phyloP scores from a whole-genome alignment of 164 flowering plant species.

The Liriodendron chinense region DNA sequence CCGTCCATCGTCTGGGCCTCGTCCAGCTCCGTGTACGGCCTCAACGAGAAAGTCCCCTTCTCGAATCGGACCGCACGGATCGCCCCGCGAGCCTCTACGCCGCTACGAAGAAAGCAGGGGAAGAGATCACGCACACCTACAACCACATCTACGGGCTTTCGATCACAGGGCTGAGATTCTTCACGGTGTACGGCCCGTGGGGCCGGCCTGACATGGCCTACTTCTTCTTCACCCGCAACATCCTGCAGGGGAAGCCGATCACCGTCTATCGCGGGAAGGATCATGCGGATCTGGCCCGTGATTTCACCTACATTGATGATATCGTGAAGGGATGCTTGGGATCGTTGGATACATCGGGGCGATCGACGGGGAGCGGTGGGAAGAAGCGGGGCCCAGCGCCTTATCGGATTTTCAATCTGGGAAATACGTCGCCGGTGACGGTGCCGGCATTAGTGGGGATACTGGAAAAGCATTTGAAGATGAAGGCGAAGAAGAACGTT shows the following conservation, averaged over 20 bases:
- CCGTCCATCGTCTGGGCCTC: conserved; percentile 26
- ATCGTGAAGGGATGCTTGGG: conserved; percentile 22
- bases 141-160: conserved; percentile 24
- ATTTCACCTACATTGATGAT: conserved; percentile 22
- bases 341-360: conserved; percentile 18
- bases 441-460: conserved; percentile 19
- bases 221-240: conserved; percentile 22
- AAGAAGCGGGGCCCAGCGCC: conserved; percentile 21
- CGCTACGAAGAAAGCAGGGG: conserved; percentile 24
- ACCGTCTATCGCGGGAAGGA: conserved; percentile 17
- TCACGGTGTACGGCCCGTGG: conserved; percentile 28
- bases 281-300: conserved; percentile 18
- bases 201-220: conserved; percentile 26
- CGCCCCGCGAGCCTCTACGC: conserved; percentile 21
- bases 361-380: conserved; percentile 21
- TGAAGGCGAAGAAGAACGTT: conserved; percentile 22
- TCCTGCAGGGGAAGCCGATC: conserved; percentile 22
- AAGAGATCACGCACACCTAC: conserved; percentile 26
- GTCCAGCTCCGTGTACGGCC: conserved; percentile 25
- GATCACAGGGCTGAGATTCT: conserved; percentile 20
- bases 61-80: conserved; percentile 21
- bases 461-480: conserved; percentile 14
- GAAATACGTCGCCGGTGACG: conserved; percentile 24
- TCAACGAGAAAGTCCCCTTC: conserved; percentile 23
- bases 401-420: conserved; percentile 20